Evolutionary conservation across 1,284 basidiomycete species (phyloP), one percentile per base, ranked within the genome.

Genomic region (Porodaedalea pini): DNA sequence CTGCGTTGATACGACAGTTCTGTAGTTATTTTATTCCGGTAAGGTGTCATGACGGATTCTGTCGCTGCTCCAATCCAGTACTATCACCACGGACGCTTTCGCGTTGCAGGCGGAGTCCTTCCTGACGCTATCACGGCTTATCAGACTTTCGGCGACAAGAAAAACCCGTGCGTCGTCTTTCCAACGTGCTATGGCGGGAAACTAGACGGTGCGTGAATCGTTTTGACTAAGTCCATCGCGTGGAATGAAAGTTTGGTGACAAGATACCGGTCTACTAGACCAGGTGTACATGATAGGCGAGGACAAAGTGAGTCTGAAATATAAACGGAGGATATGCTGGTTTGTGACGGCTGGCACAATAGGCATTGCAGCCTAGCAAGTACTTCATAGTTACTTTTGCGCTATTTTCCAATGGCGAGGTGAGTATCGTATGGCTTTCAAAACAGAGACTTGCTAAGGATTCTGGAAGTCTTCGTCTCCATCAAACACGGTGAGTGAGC

Each of bases 101-200:
- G 63, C 34, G 69, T 73, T 34, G 58, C 68, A 11, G 73, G 73
- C 15, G 73, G 73, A 10, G 62, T 72, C n/a, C 60, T 74, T 31
- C 71, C 73, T 1, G 68, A 73, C 58, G 71, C 73, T 15, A 63
- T 73, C 13, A 75, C 73, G 32, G 73, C 73, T 21, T 75, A 73
- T 56, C 66, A 71, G 60, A 73, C 72, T 0, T 72, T 70, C 27
- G 73, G 73, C 13, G 63, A 73, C 56, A 66, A 67, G 13, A 58
- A 59, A 32, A 72, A 72, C 23, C 73, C 73, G 3, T 73, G 72
- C 58, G 68, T 74, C 25, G 72, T 75, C 32, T 74, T 70, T 58
- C 70, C 70, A 17, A 75, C 73, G n/a, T 75, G 73, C 39, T 74
- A 71, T 52, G 71, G 73, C 25, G 70, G 67, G 36, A 68, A 70